Base-by-base conservation (phyloP, 1,284 basidiomycete genomes). In the Microbotryum silenes-acaulis region DNA sequence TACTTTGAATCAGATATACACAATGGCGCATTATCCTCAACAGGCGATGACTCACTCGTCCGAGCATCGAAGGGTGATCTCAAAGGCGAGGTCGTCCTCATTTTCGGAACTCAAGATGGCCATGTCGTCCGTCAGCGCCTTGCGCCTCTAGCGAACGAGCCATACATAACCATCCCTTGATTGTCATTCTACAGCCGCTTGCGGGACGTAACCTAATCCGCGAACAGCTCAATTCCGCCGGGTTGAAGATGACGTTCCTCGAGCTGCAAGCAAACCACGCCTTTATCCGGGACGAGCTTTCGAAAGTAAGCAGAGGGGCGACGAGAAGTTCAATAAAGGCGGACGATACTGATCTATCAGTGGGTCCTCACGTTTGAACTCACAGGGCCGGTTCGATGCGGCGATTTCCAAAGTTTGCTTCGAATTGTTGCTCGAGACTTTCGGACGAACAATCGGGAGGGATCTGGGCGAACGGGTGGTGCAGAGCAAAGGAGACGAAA, bases 261-360 rank as follows among this genome's bases (percentile, higher is more conserved):
- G 74, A 94, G 89, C 90, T 92, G 72, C 77, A 92, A 75, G 91
- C 91, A 0, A 91, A 93, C 72, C 91, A 94, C 71, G 91, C 91
- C 4, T 96, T 94, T 76, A 86, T 94, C 70, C 85, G 91, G 7
- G 91, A 94, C 74, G 88, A 91, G 71, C 81, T 82, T 4, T 90
- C 87, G 45, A 94, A 94, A 29, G 67, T 69, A 10, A 29, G 57
- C 16, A 20, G 18, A 25, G n/a, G 3, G 2, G 10, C 14, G 27
- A 27, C 27, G 27, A 27, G 27, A 27, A 27, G 27, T 6, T 27
- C 27, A 27, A 6, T 31, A 2, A 31, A 31, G 31, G 31, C 31
- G 31, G 9, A 31, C 31, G 31, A 31, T 31, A 31, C 31, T 31
- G 31, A 31, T 9, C 8, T 31, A 10, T 10, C 9, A 47, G 16